Percentiles rank a stretch among this genome's conserved stretches.
Evolutionary conservation across 257 asterid genomes (phyloP).

Genomic region (Anisodus acutangulus): DNA sequence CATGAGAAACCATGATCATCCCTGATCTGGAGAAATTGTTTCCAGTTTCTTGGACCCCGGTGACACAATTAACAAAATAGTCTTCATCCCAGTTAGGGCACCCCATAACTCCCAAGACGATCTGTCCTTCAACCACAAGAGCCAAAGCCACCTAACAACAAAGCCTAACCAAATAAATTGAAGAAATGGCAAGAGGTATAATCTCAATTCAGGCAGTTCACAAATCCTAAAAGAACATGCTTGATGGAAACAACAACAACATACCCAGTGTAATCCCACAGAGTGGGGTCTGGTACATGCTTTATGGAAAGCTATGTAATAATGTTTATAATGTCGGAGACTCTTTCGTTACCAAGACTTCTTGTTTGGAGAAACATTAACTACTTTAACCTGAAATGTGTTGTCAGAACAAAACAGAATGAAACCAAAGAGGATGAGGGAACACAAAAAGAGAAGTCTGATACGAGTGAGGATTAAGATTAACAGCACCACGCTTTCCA

Average conservation of each 20-base stretch:
- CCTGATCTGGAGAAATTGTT: slow-evolving; percentile 54
- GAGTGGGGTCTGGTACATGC: too few species aligned
- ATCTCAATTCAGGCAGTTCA: neutral
- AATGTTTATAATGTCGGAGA: neutral
- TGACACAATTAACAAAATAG: slow-evolving; percentile 36
- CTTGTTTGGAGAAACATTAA: neutral
- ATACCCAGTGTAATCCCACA: too few species aligned
- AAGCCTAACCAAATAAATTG: neutral
- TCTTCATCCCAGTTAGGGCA: slow-evolving; percentile 86
- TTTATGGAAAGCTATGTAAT: neutral
- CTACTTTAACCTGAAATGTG: slow-evolving; percentile 5
- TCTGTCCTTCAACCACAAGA: slow-evolving; percentile 82
- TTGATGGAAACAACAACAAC: too few species aligned
- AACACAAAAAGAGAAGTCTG: neutral
- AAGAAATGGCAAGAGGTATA: neutral
- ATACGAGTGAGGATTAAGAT: neutral
- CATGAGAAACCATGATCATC: slow-evolving; percentile 75
- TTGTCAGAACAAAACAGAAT: neutral
- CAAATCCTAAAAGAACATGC: neutral
- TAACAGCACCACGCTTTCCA: neutral
- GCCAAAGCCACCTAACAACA: slow-evolving; percentile 85
- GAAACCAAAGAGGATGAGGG: slow-evolving; percentile 5
- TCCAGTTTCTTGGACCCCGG: slow-evolving; percentile 37
- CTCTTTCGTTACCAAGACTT: neutral
- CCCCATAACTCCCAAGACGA: slow-evolving; percentile 95